Evolutionary conservation across 2,329 filamentous ascomycete species (phyloP).

Genomic region (Chrysoporthe austroafricana): DNA sequence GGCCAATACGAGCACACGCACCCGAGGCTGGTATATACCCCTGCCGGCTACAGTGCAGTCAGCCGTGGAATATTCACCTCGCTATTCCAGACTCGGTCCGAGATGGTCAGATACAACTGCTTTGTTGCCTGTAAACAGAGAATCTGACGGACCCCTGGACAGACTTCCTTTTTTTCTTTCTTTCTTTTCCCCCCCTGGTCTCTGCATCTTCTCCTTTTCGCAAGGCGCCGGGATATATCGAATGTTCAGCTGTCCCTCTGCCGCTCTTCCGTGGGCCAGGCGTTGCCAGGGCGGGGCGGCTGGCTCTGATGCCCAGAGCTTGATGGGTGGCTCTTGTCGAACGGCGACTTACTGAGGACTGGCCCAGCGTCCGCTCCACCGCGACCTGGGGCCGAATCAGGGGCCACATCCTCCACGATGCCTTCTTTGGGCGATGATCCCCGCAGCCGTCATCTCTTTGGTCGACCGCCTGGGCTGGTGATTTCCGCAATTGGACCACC

Average conservation of each 20-base stretch:
- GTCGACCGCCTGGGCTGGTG: not conserved
- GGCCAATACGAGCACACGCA: not conserved
- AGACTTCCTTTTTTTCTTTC: no score
- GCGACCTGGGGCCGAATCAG: not conserved
- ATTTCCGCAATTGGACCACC: slow-evolving; percentile 4
- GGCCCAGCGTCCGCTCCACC: not conserved
- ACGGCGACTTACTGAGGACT: no score
- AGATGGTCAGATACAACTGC: no score
- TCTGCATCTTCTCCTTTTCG: no score
- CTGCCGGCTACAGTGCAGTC: not conserved
- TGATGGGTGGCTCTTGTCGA: not conserved
- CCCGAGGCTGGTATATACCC: not conserved
- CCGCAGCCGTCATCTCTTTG: slow-evolving; percentile 6
- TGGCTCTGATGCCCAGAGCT: not conserved
- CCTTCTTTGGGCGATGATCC: slow-evolving; percentile 2
- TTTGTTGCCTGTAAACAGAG: no score
- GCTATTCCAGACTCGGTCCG: not conserved
- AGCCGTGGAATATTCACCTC: not conserved
- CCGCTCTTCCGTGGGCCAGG: no score
- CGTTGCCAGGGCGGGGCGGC: not conserved
- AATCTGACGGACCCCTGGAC: no score
- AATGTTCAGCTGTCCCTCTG: no score
- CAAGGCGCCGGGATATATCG: no score
- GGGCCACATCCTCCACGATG: not conserved
- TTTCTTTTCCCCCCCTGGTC: no score